These are phyloP conservation scores for Aspergillus bombycis DNA, from an alignment of 2,329 filamentous ascomycete genomes.

Conservation along the genomic window DNA sequence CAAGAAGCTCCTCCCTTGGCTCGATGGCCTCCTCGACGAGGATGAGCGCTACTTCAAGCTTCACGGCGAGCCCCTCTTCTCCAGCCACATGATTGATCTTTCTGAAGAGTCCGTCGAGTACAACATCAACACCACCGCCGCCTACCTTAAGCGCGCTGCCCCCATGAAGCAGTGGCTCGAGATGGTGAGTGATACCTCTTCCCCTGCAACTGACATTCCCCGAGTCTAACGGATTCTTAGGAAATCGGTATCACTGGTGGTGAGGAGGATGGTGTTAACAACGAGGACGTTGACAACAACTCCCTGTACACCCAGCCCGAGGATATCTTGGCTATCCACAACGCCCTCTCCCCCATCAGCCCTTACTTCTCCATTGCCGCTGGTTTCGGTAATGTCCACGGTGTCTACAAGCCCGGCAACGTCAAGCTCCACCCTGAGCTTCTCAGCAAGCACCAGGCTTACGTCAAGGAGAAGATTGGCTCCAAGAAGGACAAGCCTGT, in stretches of 20 bases:
- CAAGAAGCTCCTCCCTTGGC: slow-evolving; percentile 98
- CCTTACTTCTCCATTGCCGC: slow-evolving; percentile 98
- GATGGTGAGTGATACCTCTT: slow-evolving; percentile 67
- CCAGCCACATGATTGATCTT: slow-evolving; percentile 97
- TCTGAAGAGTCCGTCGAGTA: slow-evolving; percentile 87
- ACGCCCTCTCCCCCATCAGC: slow-evolving; percentile 80
- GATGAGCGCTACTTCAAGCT: slow-evolving; percentile 96
- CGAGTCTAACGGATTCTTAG: slow-evolving; percentile 36
- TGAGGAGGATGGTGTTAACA: slow-evolving; percentile 98
- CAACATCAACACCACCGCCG: slow-evolving; percentile 90
- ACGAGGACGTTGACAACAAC: slow-evolving; percentile 96
- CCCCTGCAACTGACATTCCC: not conserved
- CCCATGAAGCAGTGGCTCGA: slow-evolving; percentile 99
- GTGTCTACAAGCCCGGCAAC: slow-evolving; percentile 98
- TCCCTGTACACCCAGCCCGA: slow-evolving; percentile 97
- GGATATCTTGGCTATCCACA: slow-evolving; percentile 91
- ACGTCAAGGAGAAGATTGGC: slow-evolving; percentile 78
- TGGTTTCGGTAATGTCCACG: slow-evolving; percentile 98
- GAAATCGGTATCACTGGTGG: slow-evolving; percentile 94
- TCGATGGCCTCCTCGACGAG: slow-evolving; percentile 92
- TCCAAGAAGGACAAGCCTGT: slow-evolving; percentile 83
- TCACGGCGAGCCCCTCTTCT: slow-evolving; percentile 90
- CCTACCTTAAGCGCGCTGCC: slow-evolving; percentile 90
- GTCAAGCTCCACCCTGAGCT: slow-evolving; percentile 96
- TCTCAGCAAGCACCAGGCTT: slow-evolving; percentile 92